phyloP scores from a whole-genome alignment of 257 asterid species.

The Nicotiana noctiflora region DNA sequence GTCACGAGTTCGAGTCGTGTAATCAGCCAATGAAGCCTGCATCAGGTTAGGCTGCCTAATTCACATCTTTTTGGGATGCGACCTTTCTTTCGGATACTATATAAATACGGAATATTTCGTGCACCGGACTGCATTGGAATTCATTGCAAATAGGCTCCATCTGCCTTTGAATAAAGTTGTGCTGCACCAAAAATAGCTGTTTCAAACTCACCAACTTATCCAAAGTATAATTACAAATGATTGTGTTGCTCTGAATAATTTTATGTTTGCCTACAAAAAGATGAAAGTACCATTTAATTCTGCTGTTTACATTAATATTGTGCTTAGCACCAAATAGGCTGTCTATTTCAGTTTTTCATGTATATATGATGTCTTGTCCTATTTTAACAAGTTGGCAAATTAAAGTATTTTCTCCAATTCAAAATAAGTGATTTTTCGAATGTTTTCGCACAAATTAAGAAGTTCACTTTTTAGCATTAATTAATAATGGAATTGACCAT shows the following conservation, averaged over 20 bases:
- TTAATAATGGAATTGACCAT: no score
- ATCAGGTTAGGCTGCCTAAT: no score
- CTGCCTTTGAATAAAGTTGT: background rate
- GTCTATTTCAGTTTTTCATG: background rate
- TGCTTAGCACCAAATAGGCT: background rate
- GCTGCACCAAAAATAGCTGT: conserved; percentile 1
- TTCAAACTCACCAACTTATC: background rate
- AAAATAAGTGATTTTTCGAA: no score
- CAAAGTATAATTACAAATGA: background rate
- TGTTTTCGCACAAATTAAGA: no score
- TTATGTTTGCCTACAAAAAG: background rate
- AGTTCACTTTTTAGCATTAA: no score
- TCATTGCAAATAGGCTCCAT: background rate
- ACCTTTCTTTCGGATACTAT: accelerated
- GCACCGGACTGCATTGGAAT: no score
- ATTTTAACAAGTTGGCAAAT: background rate
- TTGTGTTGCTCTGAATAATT: background rate
- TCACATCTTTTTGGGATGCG: no score
- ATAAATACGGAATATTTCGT: no score
- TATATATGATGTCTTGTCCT: background rate
- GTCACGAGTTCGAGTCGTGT: no score
- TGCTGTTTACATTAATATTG: background rate
- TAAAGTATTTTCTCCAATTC: no score
- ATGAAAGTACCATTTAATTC: background rate
- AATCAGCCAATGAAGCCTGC: no score